A percentile compares a stretch with the other conserved stretches of the same genome.
Evolutionary conservation across 257 asterid species (phyloP).

Genomic region (Petrea volubilis): DNA sequence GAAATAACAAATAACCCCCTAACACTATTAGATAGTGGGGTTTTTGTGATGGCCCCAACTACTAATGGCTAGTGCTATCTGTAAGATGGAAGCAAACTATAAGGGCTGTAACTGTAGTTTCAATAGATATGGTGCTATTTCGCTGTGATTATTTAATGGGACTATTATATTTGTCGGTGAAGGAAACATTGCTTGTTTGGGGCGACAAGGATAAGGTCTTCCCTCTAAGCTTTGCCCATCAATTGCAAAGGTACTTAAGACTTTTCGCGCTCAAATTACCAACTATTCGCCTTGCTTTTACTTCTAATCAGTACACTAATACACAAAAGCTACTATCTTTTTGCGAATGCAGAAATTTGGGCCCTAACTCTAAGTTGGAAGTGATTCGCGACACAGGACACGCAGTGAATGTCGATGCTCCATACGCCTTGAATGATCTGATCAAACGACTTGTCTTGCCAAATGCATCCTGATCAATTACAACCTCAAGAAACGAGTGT

Average conservation of each 20-base stretch:
- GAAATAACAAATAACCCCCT: too few species aligned
- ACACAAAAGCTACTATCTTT: not conserved
- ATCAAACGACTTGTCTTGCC: conserved; percentile 46
- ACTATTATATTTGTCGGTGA: conserved; percentile 8
- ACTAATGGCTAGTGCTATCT: too few species aligned
- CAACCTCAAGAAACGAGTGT: not conserved
- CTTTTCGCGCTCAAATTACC: not conserved
- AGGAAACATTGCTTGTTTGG: conserved; percentile 74
- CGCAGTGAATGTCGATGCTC: conserved; percentile 64
- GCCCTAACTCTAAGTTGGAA: conserved; percentile 50
- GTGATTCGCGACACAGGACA: conserved; percentile 61
- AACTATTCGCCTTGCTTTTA: not conserved
- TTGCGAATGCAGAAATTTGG: conserved; percentile 50
- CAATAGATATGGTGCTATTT: too few species aligned
- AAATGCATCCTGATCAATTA: not conserved
- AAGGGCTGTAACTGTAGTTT: too few species aligned
- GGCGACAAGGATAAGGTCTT: conserved; percentile 70
- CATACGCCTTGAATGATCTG: conserved; percentile 42
- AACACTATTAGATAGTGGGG: too few species aligned
- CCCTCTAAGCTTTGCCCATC: conserved; percentile 57
- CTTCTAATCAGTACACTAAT: not conserved
- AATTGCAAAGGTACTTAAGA: conserved; percentile 52
- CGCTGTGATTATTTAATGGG: too few species aligned
- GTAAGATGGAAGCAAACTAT: too few species aligned
- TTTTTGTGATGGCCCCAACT: too few species aligned